Conservation (phyloP, 805 yeast genomes). For the Candida xyloterini region DNA sequence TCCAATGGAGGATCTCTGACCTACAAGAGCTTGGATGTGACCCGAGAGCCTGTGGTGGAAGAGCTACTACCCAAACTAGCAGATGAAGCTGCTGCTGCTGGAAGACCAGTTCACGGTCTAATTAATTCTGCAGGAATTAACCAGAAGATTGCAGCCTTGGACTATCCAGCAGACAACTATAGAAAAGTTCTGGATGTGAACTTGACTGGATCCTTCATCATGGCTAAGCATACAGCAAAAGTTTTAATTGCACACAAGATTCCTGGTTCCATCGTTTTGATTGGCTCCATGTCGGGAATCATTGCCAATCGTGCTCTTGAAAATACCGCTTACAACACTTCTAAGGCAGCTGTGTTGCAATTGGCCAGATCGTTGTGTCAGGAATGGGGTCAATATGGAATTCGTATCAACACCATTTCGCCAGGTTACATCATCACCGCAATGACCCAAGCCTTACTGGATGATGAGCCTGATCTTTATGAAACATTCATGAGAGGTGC, state of each 20-base stretch:
- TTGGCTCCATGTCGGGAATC: constrained; percentile 52
- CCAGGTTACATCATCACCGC: constrained; percentile 52
- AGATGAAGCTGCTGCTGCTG: constrained; percentile 11
- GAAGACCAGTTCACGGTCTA: constrained; percentile 15
- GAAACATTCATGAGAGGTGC: constrained; percentile 22
- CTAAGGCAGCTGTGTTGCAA: constrained; percentile 47
- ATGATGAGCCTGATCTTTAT: constrained; percentile 35
- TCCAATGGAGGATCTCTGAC: constrained; percentile 11
- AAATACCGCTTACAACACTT: constrained; percentile 46
- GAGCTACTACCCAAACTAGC: constrained; percentile 7
- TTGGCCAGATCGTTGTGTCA: constrained; percentile 43
- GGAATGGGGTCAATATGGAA: constrained; percentile 50
- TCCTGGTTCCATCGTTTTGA: constrained; percentile 47
- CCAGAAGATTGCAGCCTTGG: constrained; percentile 17
- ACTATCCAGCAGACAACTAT: constrained; percentile 15
- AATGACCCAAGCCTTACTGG: constrained; percentile 34
- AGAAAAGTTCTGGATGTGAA: constrained; percentile 14
- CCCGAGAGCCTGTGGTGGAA: constrained; percentile 15
- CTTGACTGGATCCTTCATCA: constrained; percentile 17
- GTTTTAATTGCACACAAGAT: constrained; percentile 9
- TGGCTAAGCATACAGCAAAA: constrained; percentile 20
- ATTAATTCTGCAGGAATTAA: constrained; percentile 19
- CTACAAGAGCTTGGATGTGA: constrained; percentile 15
- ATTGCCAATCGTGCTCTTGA: constrained; percentile 49
- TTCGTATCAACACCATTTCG: constrained; percentile 46